Evolutionary conservation across 805 yeast species (phyloP), one percentile per base, ranked within the genome.

Genomic region (Debaryomyces maramus): DNA sequence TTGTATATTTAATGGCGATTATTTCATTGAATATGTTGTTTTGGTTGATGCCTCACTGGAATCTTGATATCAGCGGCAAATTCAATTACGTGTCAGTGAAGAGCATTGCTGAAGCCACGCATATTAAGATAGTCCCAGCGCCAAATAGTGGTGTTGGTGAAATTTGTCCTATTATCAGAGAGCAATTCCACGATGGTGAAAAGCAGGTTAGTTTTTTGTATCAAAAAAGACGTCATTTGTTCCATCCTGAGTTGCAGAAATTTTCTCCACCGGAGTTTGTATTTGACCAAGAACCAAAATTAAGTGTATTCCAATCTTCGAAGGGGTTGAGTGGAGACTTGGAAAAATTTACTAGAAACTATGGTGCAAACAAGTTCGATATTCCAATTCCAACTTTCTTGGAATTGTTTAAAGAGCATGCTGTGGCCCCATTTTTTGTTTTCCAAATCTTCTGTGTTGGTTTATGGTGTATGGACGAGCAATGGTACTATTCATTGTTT

Each of bases 351-450:
- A 50, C 53, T 32, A 78, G 89, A 55, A 67, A 78, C 43, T 93
- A 83, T 59, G 99, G 99, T 38, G 73, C 73, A 49, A 93, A 93
- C 69, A 77, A 77, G 50, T 93, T 93, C 58, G 99, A 93, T 58
- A 91, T 93, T 50, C 99, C 99, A 21, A 77, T 93, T 40, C 99
- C 99, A 36, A 79, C 96, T 0, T 91, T 93, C 53, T 47, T 77
- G 41, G 98, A 91, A 63, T 73, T 93, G 54, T 93, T 93, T 72
- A 84, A 88, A 58, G 98, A 93, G 65, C 99, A 93, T 61, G 98
- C 98, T 8, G 90, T 93, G 28, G 98, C 99, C 10, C 99, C 99
- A 9, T 88, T 93, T 62, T 93, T 93, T 54, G 96, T 93, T 18
- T 93, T 93, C 72, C 99, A 93, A 70, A 75, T 93, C 41, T 93